phyloP scores from a whole-genome alignment of 2,329 filamentous ascomycete species.

The Fusarium marasasianum region DNA sequence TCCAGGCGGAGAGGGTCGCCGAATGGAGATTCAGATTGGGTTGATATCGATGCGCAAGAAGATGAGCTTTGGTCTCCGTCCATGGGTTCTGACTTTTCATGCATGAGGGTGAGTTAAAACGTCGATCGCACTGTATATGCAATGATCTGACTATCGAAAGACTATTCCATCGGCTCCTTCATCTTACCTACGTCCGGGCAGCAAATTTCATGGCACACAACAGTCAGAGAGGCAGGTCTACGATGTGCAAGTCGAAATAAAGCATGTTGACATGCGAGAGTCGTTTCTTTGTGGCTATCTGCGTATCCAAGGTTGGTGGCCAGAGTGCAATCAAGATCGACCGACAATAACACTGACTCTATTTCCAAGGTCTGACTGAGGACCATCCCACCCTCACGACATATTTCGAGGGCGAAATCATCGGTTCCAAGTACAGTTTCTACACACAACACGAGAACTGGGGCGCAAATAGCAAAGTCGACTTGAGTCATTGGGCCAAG shows the following conservation, averaged over 20 bases:
- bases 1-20: conserved; percentile 27
- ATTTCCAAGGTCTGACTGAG: conserved; percentile 79
- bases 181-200: conserved; percentile 86
- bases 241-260: conserved; percentile 95
- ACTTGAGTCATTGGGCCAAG: conserved; percentile 91
- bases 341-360: conserved; percentile 19
- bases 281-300: conserved; percentile 96
- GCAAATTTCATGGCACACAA: conserved; percentile 89
- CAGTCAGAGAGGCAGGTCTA: conserved; percentile 93
- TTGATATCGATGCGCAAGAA: conserved; percentile 40
- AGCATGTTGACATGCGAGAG: conserved; percentile 93
- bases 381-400: conserved; percentile 98
- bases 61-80: conserved; percentile 48
- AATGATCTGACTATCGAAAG: conserved; percentile 52
- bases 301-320: conserved; percentile 83
- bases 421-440: conserved; percentile 95
- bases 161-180: conserved; percentile 82
- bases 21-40: conserved; percentile 35
- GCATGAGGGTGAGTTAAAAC: conserved; percentile 47
- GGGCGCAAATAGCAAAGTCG: conserved; percentile 91
- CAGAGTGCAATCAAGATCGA: neutral
- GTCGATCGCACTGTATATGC: neutral
- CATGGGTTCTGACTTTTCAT: conserved; percentile 52
- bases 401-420: conserved; percentile 98
- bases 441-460: conserved; percentile 87